Evolutionary conservation across 2,329 filamentous ascomycete species (phyloP), one percentile per base, ranked within the genome.

Genomic region (Rutstroemia sp.): DNA sequence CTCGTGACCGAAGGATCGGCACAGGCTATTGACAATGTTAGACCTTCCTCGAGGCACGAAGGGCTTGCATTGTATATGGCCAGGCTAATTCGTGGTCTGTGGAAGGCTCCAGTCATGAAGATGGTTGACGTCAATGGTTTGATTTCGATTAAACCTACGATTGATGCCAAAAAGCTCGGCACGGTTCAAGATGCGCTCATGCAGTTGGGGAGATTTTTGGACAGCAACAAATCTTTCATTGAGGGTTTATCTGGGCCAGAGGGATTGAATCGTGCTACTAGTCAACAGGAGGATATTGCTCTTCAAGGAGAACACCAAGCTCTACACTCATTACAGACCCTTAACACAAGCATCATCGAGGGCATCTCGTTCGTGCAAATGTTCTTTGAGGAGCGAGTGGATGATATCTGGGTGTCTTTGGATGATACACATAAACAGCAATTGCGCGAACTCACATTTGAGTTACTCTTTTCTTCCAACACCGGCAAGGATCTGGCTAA

Each of bases 341-440:
- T 99, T 23, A 89, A 96, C 71, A 86, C 87, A 54, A 90, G 90
- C 70, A 94, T 96, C 41, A 92, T 94, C 7, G 94, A 99, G 70
- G 94, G 94, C 4, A 96, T 99, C 51, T 95, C 92, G 0, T 99
- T 99, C 65, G 90, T 96, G 4, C 79, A 92, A 21, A 94, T 96
- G 68, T 78, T 99, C 1, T 97, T 97, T 59, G 92, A 97, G 62
- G 92, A 99, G 76, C 84, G 88, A 10, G 85, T 96, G 4, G 84
- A 90, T 45, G 92, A 99, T 60, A 96, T 97, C 48, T 86, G 92
- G 62, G 76, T 84, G 5, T 79, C 88, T 4, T 77, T 99, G 5
- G 84, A 91, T 7, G 86, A 88, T 3, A 73, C 78, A 0, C 80
- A 86, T 0, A 86, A 86, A 58, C 78, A 85, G 61, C 81, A 84